Evolutionary conservation across 2,329 filamentous ascomycete genomes (phyloP), one percentile per base, ranked within the genome.

Genomic region (Colletotrichum cordylinicola): DNA sequence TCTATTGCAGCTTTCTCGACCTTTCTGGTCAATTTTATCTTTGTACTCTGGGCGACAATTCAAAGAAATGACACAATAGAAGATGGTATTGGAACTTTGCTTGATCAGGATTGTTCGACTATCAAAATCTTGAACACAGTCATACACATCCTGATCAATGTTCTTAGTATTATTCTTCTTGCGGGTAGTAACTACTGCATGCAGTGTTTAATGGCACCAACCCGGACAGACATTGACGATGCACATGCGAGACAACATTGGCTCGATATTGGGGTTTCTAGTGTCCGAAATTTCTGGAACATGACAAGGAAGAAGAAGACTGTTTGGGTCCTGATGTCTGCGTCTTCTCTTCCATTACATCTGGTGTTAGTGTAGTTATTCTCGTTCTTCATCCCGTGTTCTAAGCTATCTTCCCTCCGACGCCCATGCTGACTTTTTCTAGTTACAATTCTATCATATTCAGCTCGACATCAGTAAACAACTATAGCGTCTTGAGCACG

Each of bases 121-220:
- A 13, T 27, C 16, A 60, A 65, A 24, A 65, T 13, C 5, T 24
- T 13, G 16, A 64, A 64, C 37, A 67, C 62, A 3, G 52, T 24
- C 6, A 12, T 67, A 21, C 83, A 84, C 67, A 70, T 84, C 2
- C 55, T 80, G 13, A 82, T 84, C 76, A 84, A 84, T 73, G n/a
- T 79, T n/a, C 55, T 84, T 16, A 78, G 81, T 4, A 84, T 83
- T 0, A 70, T 80, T 0, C 70, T 86, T 13, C 67, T 86, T 13
- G 80, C 80, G 0, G 83, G 81, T 1, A 84, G 82, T 10, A 86
- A 85, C 67, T 85, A 83, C 43, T 83, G 82, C 24, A 85, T 84
- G 81, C 85, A 86, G 56, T 77, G 81, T 1, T 79, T 84, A 2
- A 80, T 79, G 0, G 83, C 84, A 1, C 85, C 84, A 0, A 84